These are phyloP conservation scores for Coniochaeta hoffmannii DNA, from an alignment of 2,329 filamentous ascomycete genomes.

Conservation along the genomic window DNA sequence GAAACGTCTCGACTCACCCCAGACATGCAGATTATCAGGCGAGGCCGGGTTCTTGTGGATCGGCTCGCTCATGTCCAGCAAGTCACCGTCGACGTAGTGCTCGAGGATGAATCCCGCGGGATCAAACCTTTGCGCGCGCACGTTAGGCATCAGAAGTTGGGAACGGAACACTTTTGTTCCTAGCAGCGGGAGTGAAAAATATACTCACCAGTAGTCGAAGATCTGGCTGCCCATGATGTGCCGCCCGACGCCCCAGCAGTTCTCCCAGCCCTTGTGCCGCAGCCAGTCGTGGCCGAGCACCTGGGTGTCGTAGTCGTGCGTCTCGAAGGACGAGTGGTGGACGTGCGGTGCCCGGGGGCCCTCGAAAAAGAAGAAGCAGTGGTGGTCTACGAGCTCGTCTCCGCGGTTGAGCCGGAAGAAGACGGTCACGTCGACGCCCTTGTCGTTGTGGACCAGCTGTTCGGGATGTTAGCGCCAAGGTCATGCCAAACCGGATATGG, in stretches of 20 bases:
- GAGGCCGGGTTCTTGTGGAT: constrained; percentile 31
- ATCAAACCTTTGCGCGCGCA: constrained; percentile 42
- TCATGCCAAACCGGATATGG: neutral
- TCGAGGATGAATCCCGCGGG: constrained; percentile 56
- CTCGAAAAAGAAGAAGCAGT: constrained; percentile 43
- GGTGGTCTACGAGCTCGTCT: constrained; percentile 38
- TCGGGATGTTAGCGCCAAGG: too few relatives aligned
- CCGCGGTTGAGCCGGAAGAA: constrained; percentile 40
- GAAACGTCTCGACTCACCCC: constrained; percentile 25
- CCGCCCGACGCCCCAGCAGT: constrained; percentile 64
- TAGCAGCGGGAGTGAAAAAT: neutral
- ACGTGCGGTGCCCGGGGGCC: constrained; percentile 41
- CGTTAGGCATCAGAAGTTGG: neutral
- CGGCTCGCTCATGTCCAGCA: constrained; percentile 48
- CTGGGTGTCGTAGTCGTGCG: constrained; percentile 65
- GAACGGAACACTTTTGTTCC: too few relatives aligned
- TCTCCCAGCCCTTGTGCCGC: constrained; percentile 51
- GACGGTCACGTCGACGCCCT: constrained; percentile 29
- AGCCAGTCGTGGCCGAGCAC: constrained; percentile 64
- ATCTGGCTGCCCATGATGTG: constrained; percentile 65
- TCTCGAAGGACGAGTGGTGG: constrained; percentile 64
- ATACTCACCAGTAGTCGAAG: constrained; percentile 62
- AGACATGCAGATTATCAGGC: constrained; percentile 36
- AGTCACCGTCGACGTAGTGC: constrained; percentile 64
- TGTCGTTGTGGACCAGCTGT: constrained; percentile 29